Percentiles rank a stretch among this genome's conserved stretches.
These are phyloP conservation scores for Cinnamomum chago DNA, from an alignment of 164 flowering plant species.

Conservation along the genomic window DNA sequence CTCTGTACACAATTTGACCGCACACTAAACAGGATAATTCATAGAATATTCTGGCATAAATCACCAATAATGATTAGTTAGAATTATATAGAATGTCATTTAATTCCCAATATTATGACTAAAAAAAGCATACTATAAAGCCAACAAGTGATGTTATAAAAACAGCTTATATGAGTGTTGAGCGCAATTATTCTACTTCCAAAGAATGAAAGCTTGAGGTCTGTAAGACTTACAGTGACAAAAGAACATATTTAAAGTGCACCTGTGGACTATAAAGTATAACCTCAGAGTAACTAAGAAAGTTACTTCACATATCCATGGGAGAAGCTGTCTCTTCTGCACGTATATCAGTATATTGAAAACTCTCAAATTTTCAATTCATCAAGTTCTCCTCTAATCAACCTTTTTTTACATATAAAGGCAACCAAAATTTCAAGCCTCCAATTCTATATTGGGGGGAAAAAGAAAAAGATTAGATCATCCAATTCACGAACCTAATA, in stretches of 20 bases:
- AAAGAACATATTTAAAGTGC: not conserved
- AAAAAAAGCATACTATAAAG: no score
- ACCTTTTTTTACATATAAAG: no score
- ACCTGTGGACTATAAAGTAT: not conserved
- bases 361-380: no score
- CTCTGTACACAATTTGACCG: no score
- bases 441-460: not conserved
- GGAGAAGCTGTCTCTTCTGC: no score
- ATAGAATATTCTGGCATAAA: no score
- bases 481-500: constrained; percentile 57
- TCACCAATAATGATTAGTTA: no score
- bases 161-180: not conserved
- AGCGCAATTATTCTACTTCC: not conserved
- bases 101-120: not conserved
- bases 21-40: no score
- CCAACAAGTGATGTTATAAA: not conserved
- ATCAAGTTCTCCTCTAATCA: not conserved
- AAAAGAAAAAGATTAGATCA: not conserved
- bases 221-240: not conserved
- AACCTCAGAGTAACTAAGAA: not conserved
- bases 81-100: no score
- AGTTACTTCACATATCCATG: not conserved
- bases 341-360: no score
- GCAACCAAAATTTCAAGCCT: not conserved
- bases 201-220: not conserved